These are phyloP conservation scores for Tephrocybe sp. DNA, from an alignment of 768 basidiomycete genomes.

Conservation along the genomic window DNA sequence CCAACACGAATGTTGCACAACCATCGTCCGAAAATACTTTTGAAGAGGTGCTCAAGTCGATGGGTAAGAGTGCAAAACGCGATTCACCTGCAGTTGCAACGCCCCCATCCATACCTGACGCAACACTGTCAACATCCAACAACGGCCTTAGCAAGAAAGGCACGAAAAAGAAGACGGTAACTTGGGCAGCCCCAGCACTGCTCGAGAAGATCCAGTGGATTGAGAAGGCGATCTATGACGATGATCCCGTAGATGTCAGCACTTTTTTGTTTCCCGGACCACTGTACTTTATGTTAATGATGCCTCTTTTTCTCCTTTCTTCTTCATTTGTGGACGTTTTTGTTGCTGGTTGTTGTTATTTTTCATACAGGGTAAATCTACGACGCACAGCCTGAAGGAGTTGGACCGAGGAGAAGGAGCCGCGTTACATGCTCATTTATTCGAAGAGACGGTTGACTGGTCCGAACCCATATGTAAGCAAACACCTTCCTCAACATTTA, in stretches of 20 bases:
- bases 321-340: slow-evolving; percentile 13
- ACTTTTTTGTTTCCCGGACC: slow-evolving; percentile 35
- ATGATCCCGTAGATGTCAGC: slow-evolving; percentile 86
- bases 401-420: slow-evolving; percentile 87
- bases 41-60: slow-evolving; percentile 76
- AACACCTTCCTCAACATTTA: slow-evolving; percentile 16
- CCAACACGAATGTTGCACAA: slow-evolving; percentile 58
- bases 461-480: slow-evolving; percentile 76
- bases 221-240: slow-evolving; percentile 85
- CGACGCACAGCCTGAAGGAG: slow-evolving; percentile 72
- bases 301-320: slow-evolving; percentile 27
- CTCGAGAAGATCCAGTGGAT: slow-evolving; percentile 77
- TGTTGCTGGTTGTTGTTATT: slow-evolving; percentile 28
- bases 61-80: slow-evolving; percentile 56
- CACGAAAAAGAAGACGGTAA: slow-evolving; percentile 75
- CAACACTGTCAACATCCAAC: slow-evolving; percentile 22
- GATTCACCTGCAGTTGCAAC: slow-evolving; percentile 62
- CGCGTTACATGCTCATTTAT: slow-evolving; percentile 75
- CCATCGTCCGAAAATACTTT: slow-evolving; percentile 79
- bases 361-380: slow-evolving; percentile 67
- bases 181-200: slow-evolving; percentile 72
- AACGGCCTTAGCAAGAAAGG: slow-evolving; percentile 36
- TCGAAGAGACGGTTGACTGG: slow-evolving; percentile 89
- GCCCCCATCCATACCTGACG: slow-evolving; percentile 42
- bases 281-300: slow-evolving; percentile 54